A percentile compares a stretch with the other conserved stretches of the same genome.
Evolutionary conservation across 371 early-diverging fungal species (phyloP).

Genomic region (Syncephalastrum sp.): DNA sequence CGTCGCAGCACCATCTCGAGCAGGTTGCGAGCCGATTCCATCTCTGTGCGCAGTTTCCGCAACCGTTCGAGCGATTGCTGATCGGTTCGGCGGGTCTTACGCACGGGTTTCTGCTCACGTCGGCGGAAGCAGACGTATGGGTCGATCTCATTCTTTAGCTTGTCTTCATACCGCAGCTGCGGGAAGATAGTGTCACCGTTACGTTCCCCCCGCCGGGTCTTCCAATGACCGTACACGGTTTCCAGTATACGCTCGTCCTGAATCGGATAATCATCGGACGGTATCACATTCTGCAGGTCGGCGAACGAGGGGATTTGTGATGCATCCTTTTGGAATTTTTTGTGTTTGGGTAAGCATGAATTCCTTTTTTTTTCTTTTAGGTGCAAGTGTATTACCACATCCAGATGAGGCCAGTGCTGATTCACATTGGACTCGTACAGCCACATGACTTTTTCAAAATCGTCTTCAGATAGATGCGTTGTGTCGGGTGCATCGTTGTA

Average conservation of each 20-base stretch:
- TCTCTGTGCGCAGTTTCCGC: conserved; percentile 74
- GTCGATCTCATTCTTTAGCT: conserved; percentile 73
- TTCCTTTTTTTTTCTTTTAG: conserved; percentile 1
- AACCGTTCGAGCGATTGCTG: conserved; percentile 82
- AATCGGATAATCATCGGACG: conserved; percentile 17
- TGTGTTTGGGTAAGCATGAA: no score
- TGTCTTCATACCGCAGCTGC: conserved; percentile 62
- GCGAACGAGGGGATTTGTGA: conserved; percentile 45
- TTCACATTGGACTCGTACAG: conserved; percentile 66
- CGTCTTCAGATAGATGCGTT: conserved; percentile 57
- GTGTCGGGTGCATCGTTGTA: conserved; percentile 41
- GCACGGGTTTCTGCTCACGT: conserved; percentile 83
- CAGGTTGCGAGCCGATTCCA: conserved; percentile 73
- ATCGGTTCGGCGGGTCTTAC: conserved; percentile 89
- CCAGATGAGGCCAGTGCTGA: conserved; percentile 57
- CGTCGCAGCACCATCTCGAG: conserved; percentile 80
- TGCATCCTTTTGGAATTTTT: conserved; percentile 33
- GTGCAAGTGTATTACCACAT: conserved; percentile 31
- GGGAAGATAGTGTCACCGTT: conserved; percentile 63
- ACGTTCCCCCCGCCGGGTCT: conserved; percentile 29
- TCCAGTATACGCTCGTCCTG: conserved; percentile 7
- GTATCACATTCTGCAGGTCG: conserved; percentile 33
- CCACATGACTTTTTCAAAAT: conserved; percentile 81
- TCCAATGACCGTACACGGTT: conserved; percentile 37
- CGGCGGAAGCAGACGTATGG: conserved; percentile 97